Evolutionary conservation across 345 rosid genomes (phyloP), one percentile per base, ranked within the genome.

Genomic region (Camelina hispida): DNA sequence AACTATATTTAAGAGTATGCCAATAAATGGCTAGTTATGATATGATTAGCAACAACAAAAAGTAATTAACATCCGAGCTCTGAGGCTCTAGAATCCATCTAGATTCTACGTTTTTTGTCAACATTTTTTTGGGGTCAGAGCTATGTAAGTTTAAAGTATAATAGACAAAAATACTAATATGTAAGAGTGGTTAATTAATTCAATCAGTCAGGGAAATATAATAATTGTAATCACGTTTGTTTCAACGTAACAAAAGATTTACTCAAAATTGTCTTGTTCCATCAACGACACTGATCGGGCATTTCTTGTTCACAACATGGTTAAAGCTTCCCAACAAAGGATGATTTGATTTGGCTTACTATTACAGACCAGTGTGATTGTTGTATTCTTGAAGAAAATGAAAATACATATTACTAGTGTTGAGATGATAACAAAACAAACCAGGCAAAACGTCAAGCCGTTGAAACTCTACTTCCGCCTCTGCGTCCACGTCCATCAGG

Each of bases 401-500:
- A 50, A 50, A 46, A 51, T 30, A 55, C 55, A 72, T 22, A 22
- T 51, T n/a, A 44, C 43, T 66, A 46, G 51, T 23, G 32, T 73
- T 38, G 43, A 38, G 79, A 52, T 50, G 38, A 51, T 50, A 52
- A 32, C 56, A 76, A 76, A 53, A 53, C 30, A 42, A 68, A 75
- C 3, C 10, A 8, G 13, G 23, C 10, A 53, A n/a, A 2, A 28
- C 0, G 2, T 62, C 48, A 62, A 46, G 60, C 22, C 0, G 68
- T 71, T 6, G 73, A 40, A 37, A 78, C 79, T 61, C 80, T 67
- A 68, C 81, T 78, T 72, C 82, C 75, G 52, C 86, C 82, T 56
- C 79, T 83, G 52, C 81, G 86, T 50, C 87, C 86, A 40, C 77
- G 86, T 23, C 83, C 79, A 72, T 79, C 78, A 15, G 66, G 57